These are phyloP conservation scores for Ceratocystis alfenasii DNA, from an alignment of 2,329 filamentous ascomycete genomes.

Conservation along the genomic window DNA sequence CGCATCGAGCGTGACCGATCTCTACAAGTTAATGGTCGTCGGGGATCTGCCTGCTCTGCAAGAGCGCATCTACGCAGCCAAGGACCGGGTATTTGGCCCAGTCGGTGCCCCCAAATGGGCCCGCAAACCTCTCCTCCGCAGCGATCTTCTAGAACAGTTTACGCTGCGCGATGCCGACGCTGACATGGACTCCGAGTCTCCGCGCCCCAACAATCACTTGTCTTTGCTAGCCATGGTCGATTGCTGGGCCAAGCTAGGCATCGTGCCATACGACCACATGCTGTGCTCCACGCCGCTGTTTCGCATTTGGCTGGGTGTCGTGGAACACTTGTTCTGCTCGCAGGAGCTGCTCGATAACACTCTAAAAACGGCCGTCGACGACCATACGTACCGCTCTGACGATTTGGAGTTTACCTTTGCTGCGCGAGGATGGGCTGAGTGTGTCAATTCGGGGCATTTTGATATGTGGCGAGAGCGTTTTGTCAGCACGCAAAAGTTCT, in stretches of 20 bases:
- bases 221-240: constrained; percentile 93
- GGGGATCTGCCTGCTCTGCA: constrained; percentile 66
- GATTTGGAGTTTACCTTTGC: constrained; percentile 98
- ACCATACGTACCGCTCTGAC: constrained; percentile 85
- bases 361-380: constrained; percentile 73
- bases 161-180: constrained; percentile 51
- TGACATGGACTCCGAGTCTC: constrained; percentile 37
- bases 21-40: constrained; percentile 94
- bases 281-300: constrained; percentile 97
- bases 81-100: constrained; percentile 60
- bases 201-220: constrained; percentile 85
- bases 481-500: constrained; percentile 79
- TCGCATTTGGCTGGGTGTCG: constrained; percentile 91
- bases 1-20: constrained; percentile 76
- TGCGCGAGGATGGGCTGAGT: constrained; percentile 88
- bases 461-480: constrained; percentile 88
- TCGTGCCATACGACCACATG: constrained; percentile 98
- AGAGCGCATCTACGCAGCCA: constrained; percentile 51
- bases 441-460: constrained; percentile 82
- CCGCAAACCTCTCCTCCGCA: constrained; percentile 59
- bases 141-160: constrained; percentile 79
- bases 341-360: constrained; percentile 68
- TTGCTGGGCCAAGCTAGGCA: constrained; percentile 89
- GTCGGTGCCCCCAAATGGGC: constrained; percentile 53
- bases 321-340: constrained; percentile 87